Conservation (phyloP, 2,329 filamentous ascomycete genomes). For the Phaeoacremonium minimum region DNA sequence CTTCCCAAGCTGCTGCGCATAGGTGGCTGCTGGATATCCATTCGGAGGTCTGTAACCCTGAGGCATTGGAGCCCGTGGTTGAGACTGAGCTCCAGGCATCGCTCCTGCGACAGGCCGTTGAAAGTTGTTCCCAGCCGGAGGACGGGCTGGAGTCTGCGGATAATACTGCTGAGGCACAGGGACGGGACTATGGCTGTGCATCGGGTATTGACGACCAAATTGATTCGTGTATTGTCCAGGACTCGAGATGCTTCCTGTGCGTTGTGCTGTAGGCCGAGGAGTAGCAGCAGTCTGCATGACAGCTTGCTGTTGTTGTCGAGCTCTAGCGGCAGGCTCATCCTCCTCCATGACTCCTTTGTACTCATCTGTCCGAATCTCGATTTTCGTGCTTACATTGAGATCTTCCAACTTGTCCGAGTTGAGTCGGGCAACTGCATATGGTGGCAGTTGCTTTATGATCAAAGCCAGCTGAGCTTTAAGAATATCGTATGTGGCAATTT, state of each 20-base stretch:
- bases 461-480: conserved; percentile 71
- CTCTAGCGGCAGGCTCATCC: conserved; percentile 60
- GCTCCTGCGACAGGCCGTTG: conserved; percentile 31
- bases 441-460: conserved; percentile 72
- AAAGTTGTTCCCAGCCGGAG: conserved; percentile 29
- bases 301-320: conserved; percentile 33
- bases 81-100: conserved; percentile 30
- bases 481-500: conserved; percentile 61
- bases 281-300: conserved; percentile 20
- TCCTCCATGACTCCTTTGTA: conserved; percentile 80
- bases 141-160: conserved; percentile 34
- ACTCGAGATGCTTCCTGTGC: conserved; percentile 31
- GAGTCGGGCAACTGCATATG: conserved; percentile 80
- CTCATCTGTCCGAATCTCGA: conserved; percentile 68
- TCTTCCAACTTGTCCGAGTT: conserved; percentile 83
- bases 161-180: conserved; percentile 39
- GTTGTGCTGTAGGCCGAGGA: conserved; percentile 27
- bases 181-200: conserved; percentile 39
- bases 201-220: conserved; percentile 41
- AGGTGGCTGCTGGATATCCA: conserved; percentile 39
- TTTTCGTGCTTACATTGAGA: conserved; percentile 74
- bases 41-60: conserved; percentile 47
- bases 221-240: conserved; percentile 34
- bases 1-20: conserved; percentile 47
- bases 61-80: conserved; percentile 30